Conservation (phyloP, 2,329 filamentous ascomycete genomes). For the Neospermospora avenae region DNA sequence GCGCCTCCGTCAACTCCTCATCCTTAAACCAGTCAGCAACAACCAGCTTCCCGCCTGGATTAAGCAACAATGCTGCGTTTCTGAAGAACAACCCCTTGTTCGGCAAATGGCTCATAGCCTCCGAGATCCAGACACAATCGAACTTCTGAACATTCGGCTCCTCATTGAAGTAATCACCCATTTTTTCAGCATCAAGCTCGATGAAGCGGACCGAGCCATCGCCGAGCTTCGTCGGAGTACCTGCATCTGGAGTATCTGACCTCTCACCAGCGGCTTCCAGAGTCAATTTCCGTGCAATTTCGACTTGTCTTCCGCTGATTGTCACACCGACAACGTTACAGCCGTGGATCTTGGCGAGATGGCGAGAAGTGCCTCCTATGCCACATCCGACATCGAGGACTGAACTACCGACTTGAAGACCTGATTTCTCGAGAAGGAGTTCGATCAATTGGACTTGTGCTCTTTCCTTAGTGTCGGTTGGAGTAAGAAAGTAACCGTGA, state of each 20-base stretch:
- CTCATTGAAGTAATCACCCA: conserved; percentile 49
- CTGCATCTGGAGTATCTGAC: conserved; percentile 10
- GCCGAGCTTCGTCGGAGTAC: conserved; percentile 36
- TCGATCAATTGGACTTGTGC: conserved; percentile 56
- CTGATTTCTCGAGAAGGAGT: conserved; percentile 49
- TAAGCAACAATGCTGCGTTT: conserved; percentile 49
- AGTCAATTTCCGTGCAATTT: conserved; percentile 53
- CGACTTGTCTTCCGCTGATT: conserved; percentile 56
- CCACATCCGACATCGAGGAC: conserved; percentile 61
- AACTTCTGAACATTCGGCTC: conserved; percentile 39
- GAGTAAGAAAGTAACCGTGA: conserved; percentile 56
- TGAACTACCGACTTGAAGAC: conserved; percentile 36
- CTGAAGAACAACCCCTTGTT: conserved; percentile 57
- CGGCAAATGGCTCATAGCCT: conserved; percentile 58
- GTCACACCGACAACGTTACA: conserved; percentile 58
- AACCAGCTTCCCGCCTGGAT: conserved; percentile 48
- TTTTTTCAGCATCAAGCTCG: conserved; percentile 59
- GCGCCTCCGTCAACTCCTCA: conserved; percentile 42
- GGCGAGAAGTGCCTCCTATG: conserved; percentile 56
- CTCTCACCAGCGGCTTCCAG: conserved; percentile 31
- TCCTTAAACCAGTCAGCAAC: conserved; percentile 62
- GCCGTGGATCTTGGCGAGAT: conserved; percentile 49
- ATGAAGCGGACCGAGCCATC: conserved; percentile 50
- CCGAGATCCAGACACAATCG: conserved; percentile 59
- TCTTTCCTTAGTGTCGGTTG: conserved; percentile 52